Base-by-base conservation (phyloP, 2,329 filamentous ascomycete species). In the Aspergillus eucalypticola region DNA sequence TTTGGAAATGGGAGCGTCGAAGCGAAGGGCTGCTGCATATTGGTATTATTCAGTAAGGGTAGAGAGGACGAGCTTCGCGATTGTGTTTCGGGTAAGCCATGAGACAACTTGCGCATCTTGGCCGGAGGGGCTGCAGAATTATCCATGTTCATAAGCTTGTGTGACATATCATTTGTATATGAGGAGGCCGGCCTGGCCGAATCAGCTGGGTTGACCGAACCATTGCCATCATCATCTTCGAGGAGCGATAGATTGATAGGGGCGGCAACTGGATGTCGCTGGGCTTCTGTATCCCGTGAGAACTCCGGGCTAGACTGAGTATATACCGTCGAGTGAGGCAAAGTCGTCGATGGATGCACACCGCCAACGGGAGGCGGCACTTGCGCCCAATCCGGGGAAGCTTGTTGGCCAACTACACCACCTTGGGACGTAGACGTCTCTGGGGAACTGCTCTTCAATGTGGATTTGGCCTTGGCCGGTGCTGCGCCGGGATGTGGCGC, bases 201-300 rank as follows among this genome's bases (percentile, higher is more conserved):
- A 39, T 68, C 66, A 52, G 60, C 60, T 32, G 65, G 35, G 49
- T 64, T 71, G 25, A 73, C 66, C 48, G 78, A 75, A 62, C 78
- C 77, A 2, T 79, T 78, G 51, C 82, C 79, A 32, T 85, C 83
- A 53, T 85, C 83, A 39, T 86, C 84, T 60, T 87, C 84, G 6
- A 83, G 76, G 5, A 87, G 76, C 3, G 83, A 84, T 27, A 87
- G 71, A 55, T 81, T 82, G 59, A 86, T 83, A 2, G 84, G 83
- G 2, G 77, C 76, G 2, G 79, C 75, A 5, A 76, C 73, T 13
- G 72, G 60, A 21, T 72, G 70, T 17, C 78, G 71, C 62, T 78
- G 73, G 32, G 74, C 73, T 39, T 76, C 73, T 2, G 72, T 64
- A 8, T 72, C 71, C 41, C 81, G 77, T 15, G 79, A 74, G 15